These are phyloP conservation scores for Blastocystis sp. DNA, from an alignment of 352 stramenopile species.

Conservation along the genomic window DNA sequence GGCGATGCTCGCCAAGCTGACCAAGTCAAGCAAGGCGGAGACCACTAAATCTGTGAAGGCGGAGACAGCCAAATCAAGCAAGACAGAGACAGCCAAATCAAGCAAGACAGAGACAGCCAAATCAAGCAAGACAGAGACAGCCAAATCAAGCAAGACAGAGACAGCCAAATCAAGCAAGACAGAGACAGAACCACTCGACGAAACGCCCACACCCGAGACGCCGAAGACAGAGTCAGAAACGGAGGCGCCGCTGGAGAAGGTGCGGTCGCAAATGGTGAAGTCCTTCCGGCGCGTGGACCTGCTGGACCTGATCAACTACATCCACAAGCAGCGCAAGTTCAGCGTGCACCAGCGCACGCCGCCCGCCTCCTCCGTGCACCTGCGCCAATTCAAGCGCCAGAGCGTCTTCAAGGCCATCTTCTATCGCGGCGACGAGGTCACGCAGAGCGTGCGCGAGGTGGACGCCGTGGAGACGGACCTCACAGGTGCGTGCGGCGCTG, in stretches of 20 bases:
- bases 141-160: neutral
- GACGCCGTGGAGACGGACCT: neutral
- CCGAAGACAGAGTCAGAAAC: neutral
- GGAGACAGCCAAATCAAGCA: neutral
- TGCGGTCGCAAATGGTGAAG: neutral
- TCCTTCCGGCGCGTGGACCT: conserved; percentile 33
- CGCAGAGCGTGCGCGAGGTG: neutral
- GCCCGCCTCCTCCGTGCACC: neutral
- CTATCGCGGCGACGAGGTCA: conserved; percentile 27
- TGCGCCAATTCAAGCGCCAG: neutral
- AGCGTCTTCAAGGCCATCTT: neutral
- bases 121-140: neutral
- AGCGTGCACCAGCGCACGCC: conserved; percentile 1
- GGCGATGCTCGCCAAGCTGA: no score
- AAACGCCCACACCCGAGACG: no score
- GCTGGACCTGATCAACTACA: conserved; percentile 44
- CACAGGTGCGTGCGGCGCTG: neutral
- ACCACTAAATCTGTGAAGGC: no score
- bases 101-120: neutral
- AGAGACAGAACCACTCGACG: neutral
- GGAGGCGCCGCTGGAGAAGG: neutral
- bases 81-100: neutral
- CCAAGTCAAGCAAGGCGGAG: no score
- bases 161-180: neutral
- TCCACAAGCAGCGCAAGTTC: conserved; percentile 17